Percentiles rank a stretch among this genome's conserved stretches.
These are phyloP conservation scores for Danielia oregonensis DNA, from an alignment of 805 yeast genomes.

Conservation along the genomic window DNA sequence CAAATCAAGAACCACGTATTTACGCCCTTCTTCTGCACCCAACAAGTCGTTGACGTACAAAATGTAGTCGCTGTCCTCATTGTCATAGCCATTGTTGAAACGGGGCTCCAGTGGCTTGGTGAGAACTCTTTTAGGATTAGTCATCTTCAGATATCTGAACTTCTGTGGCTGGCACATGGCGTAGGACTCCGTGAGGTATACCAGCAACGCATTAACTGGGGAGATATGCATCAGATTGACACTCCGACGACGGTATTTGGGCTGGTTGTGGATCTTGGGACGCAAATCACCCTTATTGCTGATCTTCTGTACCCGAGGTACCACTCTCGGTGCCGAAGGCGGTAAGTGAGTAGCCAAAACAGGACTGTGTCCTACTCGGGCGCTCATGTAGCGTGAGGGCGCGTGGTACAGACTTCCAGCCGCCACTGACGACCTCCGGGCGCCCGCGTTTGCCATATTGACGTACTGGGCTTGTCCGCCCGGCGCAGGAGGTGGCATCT, in stretches of 20 bases:
- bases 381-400: conserved; percentile 11
- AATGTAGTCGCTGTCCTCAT: conserved; percentile 85
- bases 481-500: conserved; percentile 2
- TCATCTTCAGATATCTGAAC: conserved; percentile 76
- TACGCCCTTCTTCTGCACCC: conserved; percentile 80
- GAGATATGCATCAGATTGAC: conserved; percentile 62
- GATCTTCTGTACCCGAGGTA: conserved; percentile 48
- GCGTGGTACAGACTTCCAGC: conserved; percentile 19
- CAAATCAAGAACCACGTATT: conserved; percentile 84
- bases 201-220: conserved; percentile 78
- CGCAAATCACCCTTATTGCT: conserved; percentile 46
- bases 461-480: conserved; percentile 1
- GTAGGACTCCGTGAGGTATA: conserved; percentile 74
- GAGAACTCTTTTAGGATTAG: conserved; percentile 86
- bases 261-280: conserved; percentile 60
- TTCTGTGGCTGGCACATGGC: conserved; percentile 73
- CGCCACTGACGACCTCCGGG: conserved; percentile 16
- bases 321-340: conserved; percentile 18
- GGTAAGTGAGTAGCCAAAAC: conserved; percentile 3
- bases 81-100: conserved; percentile 80
- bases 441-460: conserved; percentile 5
- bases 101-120: conserved; percentile 90
- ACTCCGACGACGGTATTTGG: conserved; percentile 69
- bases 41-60: conserved; percentile 90
- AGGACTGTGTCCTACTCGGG: conserved; percentile 8